These are phyloP conservation scores for Cudoniella acicularis DNA, from an alignment of 495 filamentous ascomycete species.

Conservation along the genomic window DNA sequence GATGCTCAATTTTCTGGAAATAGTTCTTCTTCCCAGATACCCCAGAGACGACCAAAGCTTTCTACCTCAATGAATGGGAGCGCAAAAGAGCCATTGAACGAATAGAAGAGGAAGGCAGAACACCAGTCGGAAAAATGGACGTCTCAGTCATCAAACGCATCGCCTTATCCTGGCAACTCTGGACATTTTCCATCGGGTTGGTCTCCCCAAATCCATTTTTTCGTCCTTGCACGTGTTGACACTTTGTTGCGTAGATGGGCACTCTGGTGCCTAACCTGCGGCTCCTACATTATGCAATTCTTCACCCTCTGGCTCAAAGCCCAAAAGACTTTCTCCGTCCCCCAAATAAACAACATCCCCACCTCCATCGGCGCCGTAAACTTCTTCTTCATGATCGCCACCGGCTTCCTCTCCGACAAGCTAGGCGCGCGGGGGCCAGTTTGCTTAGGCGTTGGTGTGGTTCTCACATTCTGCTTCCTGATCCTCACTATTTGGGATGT, in stretches of 20 bases:
- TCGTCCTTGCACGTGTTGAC: too few species aligned
- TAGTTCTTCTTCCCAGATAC: slow-evolving; percentile 54
- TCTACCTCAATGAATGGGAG: slow-evolving; percentile 44
- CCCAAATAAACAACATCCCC: slow-evolving; percentile 43
- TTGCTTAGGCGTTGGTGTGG: slow-evolving; percentile 45
- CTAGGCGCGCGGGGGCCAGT: slow-evolving; percentile 39
- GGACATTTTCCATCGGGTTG: not conserved
- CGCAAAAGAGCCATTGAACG: slow-evolving; percentile 39
- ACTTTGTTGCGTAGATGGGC: too few species aligned
- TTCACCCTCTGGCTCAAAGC: slow-evolving; percentile 33
- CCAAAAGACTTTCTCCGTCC: slow-evolving; percentile 31
- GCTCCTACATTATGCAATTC: slow-evolving; percentile 29
- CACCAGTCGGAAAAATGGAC: slow-evolving; percentile 29
- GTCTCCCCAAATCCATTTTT: too few species aligned
- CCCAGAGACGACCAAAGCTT: slow-evolving; percentile 46
- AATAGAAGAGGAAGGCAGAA: slow-evolving; percentile 26
- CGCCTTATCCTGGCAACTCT: slow-evolving; percentile 43
- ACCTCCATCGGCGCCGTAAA: slow-evolving; percentile 41
- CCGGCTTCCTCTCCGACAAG: slow-evolving; percentile 1
- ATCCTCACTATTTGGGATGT: slow-evolving; percentile 39
- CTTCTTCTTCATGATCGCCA: slow-evolving; percentile 12
- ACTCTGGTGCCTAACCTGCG: not conserved
- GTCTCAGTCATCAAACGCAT: slow-evolving; percentile 33
- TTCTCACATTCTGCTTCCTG: slow-evolving; percentile 37
- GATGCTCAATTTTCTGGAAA: too few species aligned